Evolutionary conservation across 495 filamentous ascomycete genomes (phyloP).

Genomic region (Penicillium cosmopolitanum): DNA sequence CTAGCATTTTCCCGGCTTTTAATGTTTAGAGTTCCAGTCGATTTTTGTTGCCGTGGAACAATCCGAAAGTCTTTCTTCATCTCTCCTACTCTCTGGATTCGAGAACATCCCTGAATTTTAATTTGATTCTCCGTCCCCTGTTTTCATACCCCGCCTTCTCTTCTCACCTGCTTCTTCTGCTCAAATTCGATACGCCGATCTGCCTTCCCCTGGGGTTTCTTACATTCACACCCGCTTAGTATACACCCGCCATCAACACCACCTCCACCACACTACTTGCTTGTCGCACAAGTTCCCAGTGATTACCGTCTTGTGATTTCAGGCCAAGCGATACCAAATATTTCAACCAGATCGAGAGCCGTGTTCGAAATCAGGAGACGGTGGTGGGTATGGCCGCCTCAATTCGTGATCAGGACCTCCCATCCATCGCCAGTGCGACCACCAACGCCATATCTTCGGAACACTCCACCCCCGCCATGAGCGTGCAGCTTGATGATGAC

Average conservation of each 20-base stretch:
- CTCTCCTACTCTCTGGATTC: too few relatives aligned
- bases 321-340: not conserved
- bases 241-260: not conserved
- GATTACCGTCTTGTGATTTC: conserved; percentile 7
- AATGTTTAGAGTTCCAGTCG: too few relatives aligned
- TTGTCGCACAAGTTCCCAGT: conserved; percentile 4
- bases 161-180: too few relatives aligned
- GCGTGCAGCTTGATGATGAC: conserved; percentile 23
- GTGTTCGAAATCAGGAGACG: not conserved
- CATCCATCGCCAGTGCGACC: conserved; percentile 16
- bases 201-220: too few relatives aligned
- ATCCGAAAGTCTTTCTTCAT: too few relatives aligned
- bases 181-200: too few relatives aligned
- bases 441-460: conserved; percentile 17
- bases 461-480: conserved; percentile 20
- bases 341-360: not conserved
- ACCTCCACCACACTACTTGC: not conserved
- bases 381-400: conserved; percentile 39
- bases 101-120: too few relatives aligned
- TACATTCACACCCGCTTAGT: too few relatives aligned
- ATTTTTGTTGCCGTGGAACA: too few relatives aligned
- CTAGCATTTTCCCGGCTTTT: too few relatives aligned
- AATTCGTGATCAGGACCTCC: conserved; percentile 4
- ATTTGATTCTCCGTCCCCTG: too few relatives aligned
- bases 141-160: too few relatives aligned